Evolutionary conservation across 1,284 basidiomycete genomes (phyloP).

Genomic region (Blastosporella zonata): DNA sequence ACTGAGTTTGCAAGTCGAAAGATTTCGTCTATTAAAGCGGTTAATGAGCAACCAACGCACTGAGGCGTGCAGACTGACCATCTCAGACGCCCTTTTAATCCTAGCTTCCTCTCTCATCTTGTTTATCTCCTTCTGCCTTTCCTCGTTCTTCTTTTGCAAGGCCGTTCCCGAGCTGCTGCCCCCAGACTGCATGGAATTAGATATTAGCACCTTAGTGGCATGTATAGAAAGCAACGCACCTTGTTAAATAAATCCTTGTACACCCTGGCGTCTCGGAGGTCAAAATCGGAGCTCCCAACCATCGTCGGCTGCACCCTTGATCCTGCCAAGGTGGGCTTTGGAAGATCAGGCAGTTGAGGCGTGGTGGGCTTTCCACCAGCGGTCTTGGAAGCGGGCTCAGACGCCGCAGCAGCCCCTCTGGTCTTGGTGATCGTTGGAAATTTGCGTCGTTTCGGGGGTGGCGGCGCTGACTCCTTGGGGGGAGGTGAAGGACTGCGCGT

Average conservation of each 20-base stretch:
- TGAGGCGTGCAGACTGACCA: conserved; percentile 36
- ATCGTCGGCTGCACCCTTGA: conserved; percentile 30
- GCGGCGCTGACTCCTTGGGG: conserved; percentile 25
- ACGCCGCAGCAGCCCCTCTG: conserved; percentile 40
- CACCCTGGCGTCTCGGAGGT: conserved; percentile 57
- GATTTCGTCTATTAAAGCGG: conserved; percentile 42
- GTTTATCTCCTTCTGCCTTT: conserved; percentile 64
- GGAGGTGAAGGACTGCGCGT: conserved; percentile 22
- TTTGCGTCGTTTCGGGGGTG: conserved; percentile 55
- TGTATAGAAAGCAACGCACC: conserved; percentile 35
- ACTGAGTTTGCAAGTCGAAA: conserved; percentile 69
- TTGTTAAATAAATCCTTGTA: conserved; percentile 67
- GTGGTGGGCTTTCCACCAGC: conserved; percentile 12
- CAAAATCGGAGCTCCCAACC: conserved; percentile 51
- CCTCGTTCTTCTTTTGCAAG: conserved; percentile 62
- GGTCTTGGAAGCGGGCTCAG: conserved; percentile 24
- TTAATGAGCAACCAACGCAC: not conserved
- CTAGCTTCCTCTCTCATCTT: conserved; percentile 70
- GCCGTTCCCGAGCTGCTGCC: conserved; percentile 54
- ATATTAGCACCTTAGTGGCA: not conserved
- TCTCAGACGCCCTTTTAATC: conserved; percentile 52
- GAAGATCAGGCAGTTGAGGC: conserved; percentile 17
- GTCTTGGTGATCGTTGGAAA: conserved; percentile 74
- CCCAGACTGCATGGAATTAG: conserved; percentile 35
- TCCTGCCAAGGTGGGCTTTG: conserved; percentile 21